Base-by-base conservation (phyloP, 2,329 filamentous ascomycete genomes). In the Nemania bipapillata region DNA sequence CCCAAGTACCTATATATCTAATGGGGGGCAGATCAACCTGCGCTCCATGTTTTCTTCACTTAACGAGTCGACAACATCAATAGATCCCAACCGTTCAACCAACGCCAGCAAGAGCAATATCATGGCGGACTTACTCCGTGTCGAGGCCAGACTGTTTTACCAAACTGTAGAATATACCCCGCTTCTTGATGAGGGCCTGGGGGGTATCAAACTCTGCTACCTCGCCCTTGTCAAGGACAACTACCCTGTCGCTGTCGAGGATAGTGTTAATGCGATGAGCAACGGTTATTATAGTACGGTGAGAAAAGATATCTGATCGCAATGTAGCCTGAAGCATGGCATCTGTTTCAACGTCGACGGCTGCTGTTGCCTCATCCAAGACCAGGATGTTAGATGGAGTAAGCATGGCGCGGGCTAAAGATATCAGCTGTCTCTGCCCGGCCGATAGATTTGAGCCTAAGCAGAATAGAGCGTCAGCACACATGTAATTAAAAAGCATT, bases 251-350 rank as follows among this genome's bases (percentile, higher is more conserved):
- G 69, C 86, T 89, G 79, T 91, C 89, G 32, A 99, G 86, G 76
- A 99, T 98, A 11, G 96, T 99, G 83, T 98, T 98, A 83, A 99
- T 97, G 63, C 96, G 91, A 83, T 99, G 96, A 28, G 96, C 96
- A 76, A 99, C 97, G 0, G 96, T 99, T 80, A 99, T 97, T 80
- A 99, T 98, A 42, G 96, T 99, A 62, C 93, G 90, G 81, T 97
- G 93, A 70, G 90, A 87, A 83, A 99, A 99, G 17, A 90, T 79
- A 24, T 87, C 86, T 40, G 86, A 87, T 37, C 89, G 86, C 63
- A 91, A 82, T 28, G 89, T 91, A 55, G 81, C 81, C 81, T 91
- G 89, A 63, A 91, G 82, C 82, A 90, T 83, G 63, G 87, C 87
- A 76, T 91, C 89, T 26, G 89, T 91, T 81, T 91, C 86, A 49